Percentiles rank a stretch among this genome's conserved stretches.
These are phyloP conservation scores for Ophiostoma perfectum DNA, from an alignment of 2,329 filamentous ascomycete species.

Conservation along the genomic window DNA sequence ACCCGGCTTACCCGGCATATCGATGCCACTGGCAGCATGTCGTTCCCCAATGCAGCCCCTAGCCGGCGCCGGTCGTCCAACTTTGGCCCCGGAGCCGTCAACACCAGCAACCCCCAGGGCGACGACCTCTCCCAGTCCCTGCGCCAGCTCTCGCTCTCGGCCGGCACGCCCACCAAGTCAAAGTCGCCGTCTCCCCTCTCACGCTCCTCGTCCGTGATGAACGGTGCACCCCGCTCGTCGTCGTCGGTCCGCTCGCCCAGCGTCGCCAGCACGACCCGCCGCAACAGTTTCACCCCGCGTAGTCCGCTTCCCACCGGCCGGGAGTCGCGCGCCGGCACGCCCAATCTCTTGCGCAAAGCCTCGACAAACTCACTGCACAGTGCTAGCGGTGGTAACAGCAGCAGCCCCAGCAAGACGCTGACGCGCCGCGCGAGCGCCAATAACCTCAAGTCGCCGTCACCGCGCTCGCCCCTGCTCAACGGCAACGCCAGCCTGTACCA, in stretches of 20 bases:
- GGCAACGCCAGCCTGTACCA: conserved; percentile 20
- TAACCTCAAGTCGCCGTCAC: conserved; percentile 41
- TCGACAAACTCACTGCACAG: conserved; percentile 53
- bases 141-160: conserved; percentile 27
- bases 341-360: conserved; percentile 50
- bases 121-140: conserved; percentile 27
- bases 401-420: conserved; percentile 26
- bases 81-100: not conserved
- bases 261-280: conserved; percentile 31
- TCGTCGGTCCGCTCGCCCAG: conserved; percentile 40
- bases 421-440: conserved; percentile 47
- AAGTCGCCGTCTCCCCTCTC: conserved; percentile 21
- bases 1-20: too few species aligned
- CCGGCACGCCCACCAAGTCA: conserved; percentile 21
- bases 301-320: conserved; percentile 39
- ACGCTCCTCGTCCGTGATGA: conserved; percentile 13
- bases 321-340: conserved; percentile 45
- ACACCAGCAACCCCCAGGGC: conserved; percentile 4
- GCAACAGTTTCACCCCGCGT: conserved; percentile 37
- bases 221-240: conserved; percentile 22
- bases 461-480: conserved; percentile 34
- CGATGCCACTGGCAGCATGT: not conserved
- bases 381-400: conserved; percentile 30
- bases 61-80: conserved; percentile 11
- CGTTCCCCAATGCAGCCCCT: not conserved